These are phyloP conservation scores for Solanum ahanhuiri DNA, from an alignment of 257 asterid species.

Conservation along the genomic window DNA sequence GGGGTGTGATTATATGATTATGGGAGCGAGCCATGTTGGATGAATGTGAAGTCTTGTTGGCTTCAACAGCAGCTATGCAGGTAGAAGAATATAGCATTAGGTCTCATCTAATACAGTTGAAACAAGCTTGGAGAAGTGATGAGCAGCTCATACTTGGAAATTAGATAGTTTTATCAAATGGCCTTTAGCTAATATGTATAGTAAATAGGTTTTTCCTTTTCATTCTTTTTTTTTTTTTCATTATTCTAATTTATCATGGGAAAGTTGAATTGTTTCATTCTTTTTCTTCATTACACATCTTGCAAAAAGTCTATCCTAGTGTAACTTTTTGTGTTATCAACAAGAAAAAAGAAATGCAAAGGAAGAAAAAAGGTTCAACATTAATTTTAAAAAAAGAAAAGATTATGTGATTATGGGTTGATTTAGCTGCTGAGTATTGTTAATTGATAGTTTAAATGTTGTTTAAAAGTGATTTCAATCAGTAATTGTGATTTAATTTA, in stretches of 20 bases:
- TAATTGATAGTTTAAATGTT: too few species aligned
- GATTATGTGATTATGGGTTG: too few species aligned
- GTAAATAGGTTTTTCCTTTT: background rate
- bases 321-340: constrained; percentile 19
- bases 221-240: background rate
- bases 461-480: too few species aligned
- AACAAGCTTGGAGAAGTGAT: constrained; percentile 34
- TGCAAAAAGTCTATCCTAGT: constrained; percentile 3
- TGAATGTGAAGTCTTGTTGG: constrained; percentile 55
- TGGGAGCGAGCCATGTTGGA: constrained; percentile 64
- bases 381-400: background rate
- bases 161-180: constrained; percentile 3
- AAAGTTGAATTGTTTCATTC: constrained; percentile 2
- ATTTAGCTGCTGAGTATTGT: too few species aligned
- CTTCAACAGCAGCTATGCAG: constrained; percentile 65
- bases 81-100: constrained; percentile 73
- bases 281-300: background rate
- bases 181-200: constrained; percentile 2
- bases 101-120: constrained; percentile 55
- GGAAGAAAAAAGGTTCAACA: background rate
- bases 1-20: too few species aligned
- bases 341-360: constrained; percentile 12
- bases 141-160: constrained; percentile 14
- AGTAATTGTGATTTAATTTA: too few species aligned
- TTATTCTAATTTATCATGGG: constrained; percentile 1